Evolutionary conservation across 2,329 filamentous ascomycete species (phyloP).

Genomic region (Stagonosporopsis chrysanthemi): DNA sequence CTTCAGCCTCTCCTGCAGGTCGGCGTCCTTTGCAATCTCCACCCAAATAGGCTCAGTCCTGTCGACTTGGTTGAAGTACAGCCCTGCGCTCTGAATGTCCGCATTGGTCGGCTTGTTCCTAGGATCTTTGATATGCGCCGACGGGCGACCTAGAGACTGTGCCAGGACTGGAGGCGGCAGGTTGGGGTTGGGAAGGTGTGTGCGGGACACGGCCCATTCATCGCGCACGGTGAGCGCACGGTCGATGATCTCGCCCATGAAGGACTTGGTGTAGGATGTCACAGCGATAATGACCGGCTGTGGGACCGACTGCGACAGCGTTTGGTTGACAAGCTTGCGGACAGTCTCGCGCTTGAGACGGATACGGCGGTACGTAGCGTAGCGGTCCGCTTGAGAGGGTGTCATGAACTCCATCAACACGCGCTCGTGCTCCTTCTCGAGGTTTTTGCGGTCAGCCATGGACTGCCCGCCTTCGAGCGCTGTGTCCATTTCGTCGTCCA

Average conservation of each 20-base stretch:
- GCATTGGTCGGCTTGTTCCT: conserved; percentile 37
- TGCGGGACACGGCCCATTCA: conserved; percentile 68
- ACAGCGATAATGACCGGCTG: conserved; percentile 77
- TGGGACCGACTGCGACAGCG: conserved; percentile 79
- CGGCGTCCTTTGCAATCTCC: conserved; percentile 35
- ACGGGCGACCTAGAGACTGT: conserved; percentile 39
- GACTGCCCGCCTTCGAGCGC: conserved; percentile 58
- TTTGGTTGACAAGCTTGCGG: conserved; percentile 79
- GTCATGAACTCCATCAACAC: conserved; percentile 72
- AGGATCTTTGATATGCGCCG: conserved; percentile 38
- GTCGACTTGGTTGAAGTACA: conserved; percentile 36
- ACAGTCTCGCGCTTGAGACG: conserved; percentile 74
- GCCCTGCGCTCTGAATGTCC: conserved; percentile 38
- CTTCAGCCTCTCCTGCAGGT: conserved; percentile 39
- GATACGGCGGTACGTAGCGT: conserved; percentile 73
- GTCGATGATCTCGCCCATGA: conserved; percentile 78
- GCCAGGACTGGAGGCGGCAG: conserved; percentile 36
- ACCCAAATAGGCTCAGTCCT: conserved; percentile 36
- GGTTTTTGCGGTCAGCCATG: conserved; percentile 66
- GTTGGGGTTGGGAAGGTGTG: conserved; percentile 43
- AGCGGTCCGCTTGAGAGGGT: conserved; percentile 71
- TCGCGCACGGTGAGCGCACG: conserved; percentile 72
- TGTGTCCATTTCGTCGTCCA: conserved; percentile 52
- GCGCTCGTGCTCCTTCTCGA: conserved; percentile 70
- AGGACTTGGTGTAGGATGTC: conserved; percentile 77